Percentiles rank a stretch among this genome's conserved stretches.
phyloP scores from a whole-genome alignment of 176 grass and related monocot species.

The Zea luxurians region DNA sequence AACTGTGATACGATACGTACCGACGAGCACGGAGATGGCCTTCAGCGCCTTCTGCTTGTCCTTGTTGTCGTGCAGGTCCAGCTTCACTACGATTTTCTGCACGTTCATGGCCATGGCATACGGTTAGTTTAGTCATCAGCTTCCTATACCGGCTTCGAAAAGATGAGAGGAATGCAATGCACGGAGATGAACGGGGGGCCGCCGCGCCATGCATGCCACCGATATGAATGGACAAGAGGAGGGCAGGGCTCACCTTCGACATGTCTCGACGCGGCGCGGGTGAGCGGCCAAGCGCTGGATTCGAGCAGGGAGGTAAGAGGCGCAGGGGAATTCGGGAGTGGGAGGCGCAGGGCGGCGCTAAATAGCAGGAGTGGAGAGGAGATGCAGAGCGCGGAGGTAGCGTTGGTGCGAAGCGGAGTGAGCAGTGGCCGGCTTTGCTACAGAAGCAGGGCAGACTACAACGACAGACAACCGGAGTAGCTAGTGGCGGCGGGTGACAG shows the following conservation, averaged over 20 bases:
- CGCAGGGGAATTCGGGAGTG: background rate
- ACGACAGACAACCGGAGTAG: background rate
- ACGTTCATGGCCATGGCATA: background rate
- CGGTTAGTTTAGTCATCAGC: background rate
- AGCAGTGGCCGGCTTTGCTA: background rate
- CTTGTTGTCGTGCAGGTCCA: constrained; percentile 85
- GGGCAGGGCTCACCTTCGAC: constrained; percentile 8
- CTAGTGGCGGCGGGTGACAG: background rate
- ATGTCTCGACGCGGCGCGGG: constrained; percentile 12
- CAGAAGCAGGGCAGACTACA: background rate
- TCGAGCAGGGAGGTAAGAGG: background rate
- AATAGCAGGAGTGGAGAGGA: constrained; percentile 7
- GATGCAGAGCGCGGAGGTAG: constrained; percentile 3
- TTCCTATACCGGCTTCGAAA: background rate
- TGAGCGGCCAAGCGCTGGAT: too few relatives aligned
- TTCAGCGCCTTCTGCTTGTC: constrained; percentile 92
- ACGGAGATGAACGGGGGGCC: background rate
- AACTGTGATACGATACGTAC: constrained; percentile 25
- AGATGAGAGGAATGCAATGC: background rate
- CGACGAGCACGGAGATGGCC: constrained; percentile 66
- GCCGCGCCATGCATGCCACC: background rate
- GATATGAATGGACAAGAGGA: background rate
- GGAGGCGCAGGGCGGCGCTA: constrained; percentile 2
- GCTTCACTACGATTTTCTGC: constrained; percentile 80
- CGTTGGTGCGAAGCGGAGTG: constrained; percentile 13